These are phyloP conservation scores for Aechmea fasciata DNA, from an alignment of 176 grass and related monocot genomes.

Conservation along the genomic window DNA sequence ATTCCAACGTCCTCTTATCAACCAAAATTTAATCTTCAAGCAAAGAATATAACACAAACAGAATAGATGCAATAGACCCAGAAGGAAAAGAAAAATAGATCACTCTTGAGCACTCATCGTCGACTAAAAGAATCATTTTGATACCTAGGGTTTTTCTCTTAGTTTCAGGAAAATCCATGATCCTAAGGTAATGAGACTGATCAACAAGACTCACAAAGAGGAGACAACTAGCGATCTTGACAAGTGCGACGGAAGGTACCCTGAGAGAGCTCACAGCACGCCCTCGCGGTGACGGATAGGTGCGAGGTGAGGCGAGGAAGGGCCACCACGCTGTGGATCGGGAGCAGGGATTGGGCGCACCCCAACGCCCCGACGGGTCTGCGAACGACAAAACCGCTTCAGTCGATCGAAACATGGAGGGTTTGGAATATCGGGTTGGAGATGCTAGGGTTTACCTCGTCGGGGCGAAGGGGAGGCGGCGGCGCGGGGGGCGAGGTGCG, in stretches of 20 bases:
- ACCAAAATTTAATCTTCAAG: constrained; percentile 19
- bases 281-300: constrained; percentile 46
- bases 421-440: background rate
- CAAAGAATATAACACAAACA: constrained; percentile 1
- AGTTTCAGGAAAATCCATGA: background rate
- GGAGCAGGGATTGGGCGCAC: constrained; percentile 35
- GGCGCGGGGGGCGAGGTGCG: constrained; percentile 27
- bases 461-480: constrained; percentile 19
- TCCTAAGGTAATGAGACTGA: background rate
- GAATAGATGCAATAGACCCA: background rate
- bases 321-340: constrained; percentile 24
- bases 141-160: background rate
- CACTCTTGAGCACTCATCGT: background rate
- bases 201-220: constrained; percentile 4
- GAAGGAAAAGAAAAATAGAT: background rate
- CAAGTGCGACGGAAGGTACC: constrained; percentile 97
- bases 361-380: constrained; percentile 56
- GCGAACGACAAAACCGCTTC: background rate
- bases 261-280: constrained; percentile 89
- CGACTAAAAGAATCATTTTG: background rate
- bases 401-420: background rate
- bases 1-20: constrained; percentile 47
- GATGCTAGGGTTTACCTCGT: constrained; percentile 35
- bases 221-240: constrained; percentile 89
- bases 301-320: constrained; percentile 50